These are phyloP conservation scores for Malassezia sp. DNA, from an alignment of 1,284 basidiomycete species.

Conservation along the genomic window DNA sequence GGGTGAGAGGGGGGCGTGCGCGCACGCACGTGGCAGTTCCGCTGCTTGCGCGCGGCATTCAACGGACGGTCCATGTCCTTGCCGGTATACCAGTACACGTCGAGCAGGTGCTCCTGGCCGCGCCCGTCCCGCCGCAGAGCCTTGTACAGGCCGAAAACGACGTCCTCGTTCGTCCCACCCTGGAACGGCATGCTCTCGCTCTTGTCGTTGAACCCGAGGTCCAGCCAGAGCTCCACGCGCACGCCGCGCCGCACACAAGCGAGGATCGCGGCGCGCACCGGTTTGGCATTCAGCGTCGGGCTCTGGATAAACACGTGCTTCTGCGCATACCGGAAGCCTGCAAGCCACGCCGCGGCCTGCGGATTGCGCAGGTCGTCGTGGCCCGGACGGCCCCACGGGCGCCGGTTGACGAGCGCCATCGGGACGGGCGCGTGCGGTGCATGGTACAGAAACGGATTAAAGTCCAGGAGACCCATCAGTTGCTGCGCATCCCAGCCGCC, in stretches of 20 bases:
- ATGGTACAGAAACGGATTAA: slow-evolving; percentile 38
- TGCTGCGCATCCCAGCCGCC: slow-evolving; percentile 19
- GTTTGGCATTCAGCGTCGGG: slow-evolving; percentile 63
- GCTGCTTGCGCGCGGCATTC: slow-evolving; percentile 61
- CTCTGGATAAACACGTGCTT: slow-evolving; percentile 58
- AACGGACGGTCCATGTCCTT: slow-evolving; percentile 63
- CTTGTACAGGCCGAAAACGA: slow-evolving; percentile 57
- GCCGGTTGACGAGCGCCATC: slow-evolving; percentile 62
- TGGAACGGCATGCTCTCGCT: slow-evolving; percentile 64
- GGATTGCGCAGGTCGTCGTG: slow-evolving; percentile 56
- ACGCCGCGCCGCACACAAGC: slow-evolving; percentile 59
- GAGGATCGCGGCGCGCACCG: slow-evolving; percentile 58
- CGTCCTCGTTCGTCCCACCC: slow-evolving; percentile 68
- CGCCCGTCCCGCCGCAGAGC: slow-evolving; percentile 33
- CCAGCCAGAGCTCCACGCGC: slow-evolving; percentile 51
- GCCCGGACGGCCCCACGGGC: slow-evolving; percentile 56
- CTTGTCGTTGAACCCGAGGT: slow-evolving; percentile 48
- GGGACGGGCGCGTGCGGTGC: slow-evolving; percentile 53
- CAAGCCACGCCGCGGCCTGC: slow-evolving; percentile 66
- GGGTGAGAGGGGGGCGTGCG: background rate
- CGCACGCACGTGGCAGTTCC: slow-evolving; percentile 54
- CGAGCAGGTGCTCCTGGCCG: slow-evolving; percentile 51
- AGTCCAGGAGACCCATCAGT: slow-evolving; percentile 31
- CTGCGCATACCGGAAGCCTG: slow-evolving; percentile 59
- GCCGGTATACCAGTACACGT: slow-evolving; percentile 58